Percentiles rank a stretch among this genome's conserved stretches.
phyloP scores from a whole-genome alignment of 768 basidiomycete species.

The Boletus subcaerulescens region DNA sequence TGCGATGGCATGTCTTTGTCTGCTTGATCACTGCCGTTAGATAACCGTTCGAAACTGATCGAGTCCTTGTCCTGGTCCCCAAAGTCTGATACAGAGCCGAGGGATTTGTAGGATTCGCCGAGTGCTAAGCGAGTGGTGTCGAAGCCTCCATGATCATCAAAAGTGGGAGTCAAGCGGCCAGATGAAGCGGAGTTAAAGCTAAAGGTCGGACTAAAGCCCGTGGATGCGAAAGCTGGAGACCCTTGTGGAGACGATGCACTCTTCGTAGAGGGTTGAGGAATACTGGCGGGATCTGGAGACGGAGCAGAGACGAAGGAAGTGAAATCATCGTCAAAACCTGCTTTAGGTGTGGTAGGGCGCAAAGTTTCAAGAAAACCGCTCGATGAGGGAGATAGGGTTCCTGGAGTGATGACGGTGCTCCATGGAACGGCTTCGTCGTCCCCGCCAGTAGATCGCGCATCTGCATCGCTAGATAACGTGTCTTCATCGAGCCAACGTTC shows the following conservation, averaged over 20 bases:
- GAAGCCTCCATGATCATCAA: slow-evolving; percentile 16
- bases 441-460: slow-evolving; percentile 14
- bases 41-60: slow-evolving; percentile 12
- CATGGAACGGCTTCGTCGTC: slow-evolving; percentile 36
- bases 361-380: slow-evolving; percentile 20
- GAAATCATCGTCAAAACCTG: slow-evolving; percentile 80
- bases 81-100: slow-evolving; percentile 61
- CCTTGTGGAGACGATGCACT: background rate
- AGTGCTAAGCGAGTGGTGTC: slow-evolving; percentile 18
- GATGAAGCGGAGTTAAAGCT: slow-evolving; percentile 22
- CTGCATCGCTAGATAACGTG: slow-evolving; percentile 13
- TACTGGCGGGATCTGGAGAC: slow-evolving; percentile 21
- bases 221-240: slow-evolving; percentile 8
- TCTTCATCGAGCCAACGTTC: slow-evolving; percentile 60
- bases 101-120: slow-evolving; percentile 43
- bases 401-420: slow-evolving; percentile 35
- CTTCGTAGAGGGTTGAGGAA: background rate
- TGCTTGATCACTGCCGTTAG: slow-evolving; percentile 1
- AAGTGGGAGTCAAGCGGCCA: slow-evolving; percentile 24
- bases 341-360: slow-evolving; percentile 32
- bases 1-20: slow-evolving; percentile 43
- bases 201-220: slow-evolving; percentile 29
- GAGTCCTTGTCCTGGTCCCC: slow-evolving; percentile 40
- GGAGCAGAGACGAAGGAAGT: slow-evolving; percentile 67
- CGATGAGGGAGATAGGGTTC: slow-evolving; percentile 24